These are phyloP conservation scores for Isochrysis galbana DNA, from an alignment of 78 protist species.

Conservation along the genomic window DNA sequence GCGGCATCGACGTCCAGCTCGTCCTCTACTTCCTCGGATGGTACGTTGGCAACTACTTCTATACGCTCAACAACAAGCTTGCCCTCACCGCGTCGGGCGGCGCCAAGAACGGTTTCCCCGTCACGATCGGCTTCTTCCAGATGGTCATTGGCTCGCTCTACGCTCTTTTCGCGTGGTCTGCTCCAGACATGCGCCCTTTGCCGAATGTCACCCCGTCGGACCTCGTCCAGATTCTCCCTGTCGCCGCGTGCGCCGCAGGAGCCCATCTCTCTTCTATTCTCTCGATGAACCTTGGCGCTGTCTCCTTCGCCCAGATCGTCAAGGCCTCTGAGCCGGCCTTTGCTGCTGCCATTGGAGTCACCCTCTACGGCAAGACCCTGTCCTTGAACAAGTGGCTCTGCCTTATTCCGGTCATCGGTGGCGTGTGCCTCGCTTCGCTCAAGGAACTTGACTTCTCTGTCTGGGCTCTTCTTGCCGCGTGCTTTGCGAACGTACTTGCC, in stretches of 20 bases:
- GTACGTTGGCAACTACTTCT: constrained; percentile 54
- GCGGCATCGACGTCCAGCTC: constrained; percentile 9
- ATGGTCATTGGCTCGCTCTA: constrained; percentile 26
- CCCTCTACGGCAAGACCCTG: constrained; percentile 3
- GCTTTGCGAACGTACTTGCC: constrained; percentile 40
- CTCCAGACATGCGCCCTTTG: constrained; percentile 39
- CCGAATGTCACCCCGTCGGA: constrained; percentile 19
- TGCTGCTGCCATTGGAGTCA: constrained; percentile 34
- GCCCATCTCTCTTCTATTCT: constrained; percentile 31
- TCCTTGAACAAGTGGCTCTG: constrained; percentile 45
- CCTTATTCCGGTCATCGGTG: constrained; percentile 52
- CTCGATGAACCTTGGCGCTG: constrained; percentile 42
- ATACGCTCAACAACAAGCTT: constrained; percentile 36
- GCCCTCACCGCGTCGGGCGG: constrained; percentile 30
- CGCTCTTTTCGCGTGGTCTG: constrained; percentile 39
- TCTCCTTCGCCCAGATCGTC: constrained; percentile 51
- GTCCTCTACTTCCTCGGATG: constrained; percentile 26
- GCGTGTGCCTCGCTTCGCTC: constrained; percentile 47
- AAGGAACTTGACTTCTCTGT: constrained; percentile 33
- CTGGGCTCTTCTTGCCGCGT: constrained; percentile 38
- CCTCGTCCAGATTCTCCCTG: constrained; percentile 15
- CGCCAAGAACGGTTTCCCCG: constrained; percentile 30
- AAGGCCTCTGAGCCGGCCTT: constrained; percentile 54
- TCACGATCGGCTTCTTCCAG: constrained; percentile 49
- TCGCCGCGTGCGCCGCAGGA: constrained; percentile 37